phyloP scores from a whole-genome alignment of 2,329 filamentous ascomycete species.

The Cercospora nicotianae region DNA sequence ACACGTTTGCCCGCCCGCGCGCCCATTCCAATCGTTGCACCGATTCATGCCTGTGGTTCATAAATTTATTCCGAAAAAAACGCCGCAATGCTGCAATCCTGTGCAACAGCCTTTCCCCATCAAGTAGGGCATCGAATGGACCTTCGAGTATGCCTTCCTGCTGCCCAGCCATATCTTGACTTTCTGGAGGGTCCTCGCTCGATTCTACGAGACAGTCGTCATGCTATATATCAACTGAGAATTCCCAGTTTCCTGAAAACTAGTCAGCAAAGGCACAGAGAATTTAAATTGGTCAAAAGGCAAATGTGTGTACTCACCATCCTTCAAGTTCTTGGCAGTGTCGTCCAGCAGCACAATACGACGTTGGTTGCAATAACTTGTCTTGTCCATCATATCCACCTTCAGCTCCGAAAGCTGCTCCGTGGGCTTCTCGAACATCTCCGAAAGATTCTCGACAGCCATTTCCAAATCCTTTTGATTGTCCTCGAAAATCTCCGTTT shows the following conservation, averaged over 20 bases:
- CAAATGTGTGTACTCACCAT: no score
- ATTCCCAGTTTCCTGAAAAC: conserved; percentile 38
- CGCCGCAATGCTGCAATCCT: neutral
- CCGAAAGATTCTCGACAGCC: conserved; percentile 93
- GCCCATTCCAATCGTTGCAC: neutral
- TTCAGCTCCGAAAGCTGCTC: conserved; percentile 80
- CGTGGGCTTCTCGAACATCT: conserved; percentile 99
- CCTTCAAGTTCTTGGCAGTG: conserved; percentile 86
- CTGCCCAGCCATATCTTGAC: neutral
- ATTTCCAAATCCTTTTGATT: conserved; percentile 98
- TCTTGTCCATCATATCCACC: conserved; percentile 98
- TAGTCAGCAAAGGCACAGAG: neutral
- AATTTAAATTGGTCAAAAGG: no score
- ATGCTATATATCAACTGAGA: conserved; percentile 34
- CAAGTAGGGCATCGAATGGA: neutral
- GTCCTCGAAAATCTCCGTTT: conserved; percentile 96
- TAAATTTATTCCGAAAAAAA: neutral
- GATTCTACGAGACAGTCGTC: neutral
- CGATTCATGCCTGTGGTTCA: conserved; percentile 11
- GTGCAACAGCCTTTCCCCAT: neutral
- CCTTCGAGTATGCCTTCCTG: neutral
- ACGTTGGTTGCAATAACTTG: conserved; percentile 90
- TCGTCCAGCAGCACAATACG: conserved; percentile 86
- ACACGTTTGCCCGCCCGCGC: neutral
- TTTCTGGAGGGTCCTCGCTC: neutral